Percentiles rank a stretch among this genome's conserved stretches.
These are phyloP conservation scores for Forsythia suspensa DNA, from an alignment of 257 asterid species.

Conservation along the genomic window DNA sequence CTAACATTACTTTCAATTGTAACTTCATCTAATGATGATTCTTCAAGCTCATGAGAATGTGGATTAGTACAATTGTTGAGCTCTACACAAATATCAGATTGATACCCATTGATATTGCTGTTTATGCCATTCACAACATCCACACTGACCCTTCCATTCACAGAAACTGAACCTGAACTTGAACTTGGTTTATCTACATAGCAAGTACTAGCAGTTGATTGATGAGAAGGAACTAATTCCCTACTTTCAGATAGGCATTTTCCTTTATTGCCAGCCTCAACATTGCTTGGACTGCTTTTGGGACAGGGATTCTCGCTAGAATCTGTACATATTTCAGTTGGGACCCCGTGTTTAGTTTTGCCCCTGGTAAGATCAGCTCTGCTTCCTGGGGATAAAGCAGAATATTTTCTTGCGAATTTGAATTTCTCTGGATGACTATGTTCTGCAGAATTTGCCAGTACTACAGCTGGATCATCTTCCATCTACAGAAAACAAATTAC, in stretches of 20 bases:
- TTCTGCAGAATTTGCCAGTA: conserved; percentile 50
- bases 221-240: conserved; percentile 50
- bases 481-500: conserved; percentile 43
- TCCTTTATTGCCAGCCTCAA: conserved; percentile 38
- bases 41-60: conserved; percentile 32
- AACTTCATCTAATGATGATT: conserved; percentile 46
- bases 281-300: conserved; percentile 36
- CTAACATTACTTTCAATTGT: conserved; percentile 51
- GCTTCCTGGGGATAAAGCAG: conserved; percentile 30
- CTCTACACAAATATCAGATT: conserved; percentile 33
- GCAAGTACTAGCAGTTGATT: conserved; percentile 32
- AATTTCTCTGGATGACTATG: conserved; percentile 39
- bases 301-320: conserved; percentile 31
- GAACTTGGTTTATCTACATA: too few relatives aligned
- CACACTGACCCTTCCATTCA: conserved; percentile 24
- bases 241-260: conserved; percentile 48
- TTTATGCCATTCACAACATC: conserved; percentile 28
- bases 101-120: conserved; percentile 25
- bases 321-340: conserved; percentile 36
- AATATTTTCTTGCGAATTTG: conserved; percentile 35
- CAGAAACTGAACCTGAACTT: conserved; percentile 18
- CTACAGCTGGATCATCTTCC: conserved; percentile 77
- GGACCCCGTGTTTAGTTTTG: conserved; percentile 38
- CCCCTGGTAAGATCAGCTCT: conserved; percentile 35
- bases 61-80: conserved; percentile 26